Base-by-base conservation (phyloP, 2,329 filamentous ascomycete species). In the Fusarium temperatum region DNA sequence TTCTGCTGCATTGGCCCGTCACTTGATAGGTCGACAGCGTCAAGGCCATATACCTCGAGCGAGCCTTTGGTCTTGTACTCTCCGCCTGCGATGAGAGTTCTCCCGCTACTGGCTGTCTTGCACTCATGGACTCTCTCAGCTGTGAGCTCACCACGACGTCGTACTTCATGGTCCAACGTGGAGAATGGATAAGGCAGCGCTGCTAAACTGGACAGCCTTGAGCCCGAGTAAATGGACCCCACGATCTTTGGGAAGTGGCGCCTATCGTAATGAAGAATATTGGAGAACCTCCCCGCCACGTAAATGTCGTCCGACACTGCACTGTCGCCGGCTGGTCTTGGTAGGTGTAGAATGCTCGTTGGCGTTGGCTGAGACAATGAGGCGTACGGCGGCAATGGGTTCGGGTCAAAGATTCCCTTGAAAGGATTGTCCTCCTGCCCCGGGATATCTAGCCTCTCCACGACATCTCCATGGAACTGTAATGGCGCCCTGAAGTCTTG, bases 21-120 rank as follows among this genome's bases (percentile, higher is more conserved):
- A 42, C 58, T 80, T 71, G 77, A 70, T n/a, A 77, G 75, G 28
- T 72, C 77, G 67, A 62, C 78, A 48, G 74, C 79, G 47, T 74
- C 82, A 30, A 94, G 83, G 20, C 91, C 90, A 81, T 97, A 98
- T n/a, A 98, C 84, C 79, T 98, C 96, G 5, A 98, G 85, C 1
- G 93, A 95, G 2, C 96, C 96, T 81, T 96, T 95, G 38, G 93
- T 94, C 76, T 96, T 97, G 84, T 98, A 98, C 79, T 96, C 94
- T 10, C 95, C 96, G 44, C 93, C 94, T 6, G 94, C 94, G 58
- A 98, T 89, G 32, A 98, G 83, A 0, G 92, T 95, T 51, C 91
- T 87, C 1, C 91, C 88, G 18, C 81, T 87, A 0, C 82, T 77
- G 1, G 81, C 80, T n/a, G 78, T 82, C 75, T 92, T 92, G n/a